Evolutionary conservation across 2,329 filamentous ascomycete genomes (phyloP).

Genomic region (Aspergillus cejpii): DNA sequence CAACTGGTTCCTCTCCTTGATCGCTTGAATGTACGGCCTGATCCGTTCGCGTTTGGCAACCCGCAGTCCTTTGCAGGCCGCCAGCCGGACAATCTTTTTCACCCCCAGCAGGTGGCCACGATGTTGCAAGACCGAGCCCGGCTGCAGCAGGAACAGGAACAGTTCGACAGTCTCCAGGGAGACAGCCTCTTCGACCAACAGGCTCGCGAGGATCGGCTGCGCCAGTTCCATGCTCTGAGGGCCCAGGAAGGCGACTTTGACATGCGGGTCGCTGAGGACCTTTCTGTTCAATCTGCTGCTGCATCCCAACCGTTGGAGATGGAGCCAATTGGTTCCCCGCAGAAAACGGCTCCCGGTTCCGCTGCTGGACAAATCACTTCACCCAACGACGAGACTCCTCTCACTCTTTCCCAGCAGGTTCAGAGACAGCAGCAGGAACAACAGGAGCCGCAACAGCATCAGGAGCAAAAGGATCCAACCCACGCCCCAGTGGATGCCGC

Average conservation of each 20-base stretch:
- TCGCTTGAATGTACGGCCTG: constrained; percentile 55
- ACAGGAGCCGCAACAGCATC: constrained; percentile 24
- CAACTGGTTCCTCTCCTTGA: constrained; percentile 60
- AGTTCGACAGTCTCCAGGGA: constrained; percentile 43
- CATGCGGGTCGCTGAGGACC: constrained; percentile 34
- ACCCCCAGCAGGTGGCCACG: constrained; percentile 52
- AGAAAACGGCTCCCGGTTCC: constrained; percentile 23
- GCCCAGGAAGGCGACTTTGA: constrained; percentile 58
- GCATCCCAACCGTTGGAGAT: constrained; percentile 25
- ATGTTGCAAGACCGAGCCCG: constrained; percentile 57
- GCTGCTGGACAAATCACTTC: constrained; percentile 13
- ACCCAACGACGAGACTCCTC: constrained; percentile 42
- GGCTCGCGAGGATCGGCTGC: constrained; percentile 60
- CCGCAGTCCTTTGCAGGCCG: constrained; percentile 43
- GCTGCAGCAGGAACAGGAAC: constrained; percentile 56
- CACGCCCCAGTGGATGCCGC: constrained; percentile 45
- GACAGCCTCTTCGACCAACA: constrained; percentile 46
- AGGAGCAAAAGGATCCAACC: constrained; percentile 32
- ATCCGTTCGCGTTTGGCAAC: constrained; percentile 44
- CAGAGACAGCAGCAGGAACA: constrained; percentile 33
- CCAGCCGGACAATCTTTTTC: constrained; percentile 43
- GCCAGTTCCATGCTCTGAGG: constrained; percentile 74
- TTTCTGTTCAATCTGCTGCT: constrained; percentile 38
- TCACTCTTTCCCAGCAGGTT: constrained; percentile 77
- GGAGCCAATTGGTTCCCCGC: constrained; percentile 13